phyloP scores from a whole-genome alignment of 148 eudicot species.

The Rhododendron simsii region DNA sequence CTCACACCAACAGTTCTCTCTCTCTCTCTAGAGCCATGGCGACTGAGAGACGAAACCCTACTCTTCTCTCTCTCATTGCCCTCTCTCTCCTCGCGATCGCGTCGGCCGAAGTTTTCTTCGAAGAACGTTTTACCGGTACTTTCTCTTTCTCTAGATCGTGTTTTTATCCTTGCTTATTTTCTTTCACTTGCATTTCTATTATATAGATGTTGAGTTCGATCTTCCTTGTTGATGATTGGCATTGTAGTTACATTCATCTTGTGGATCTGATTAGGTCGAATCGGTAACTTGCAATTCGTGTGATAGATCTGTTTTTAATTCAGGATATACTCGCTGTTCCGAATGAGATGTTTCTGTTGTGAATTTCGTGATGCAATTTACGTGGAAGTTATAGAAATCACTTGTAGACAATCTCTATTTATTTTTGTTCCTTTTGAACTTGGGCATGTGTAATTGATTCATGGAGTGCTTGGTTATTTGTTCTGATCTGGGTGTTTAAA shows the following conservation, averaged over 20 bases:
- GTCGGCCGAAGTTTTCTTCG: conserved; percentile 71
- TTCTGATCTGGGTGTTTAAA: background rate
- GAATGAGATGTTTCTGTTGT: background rate
- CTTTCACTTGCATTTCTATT: background rate
- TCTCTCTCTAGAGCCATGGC: conserved; percentile 42
- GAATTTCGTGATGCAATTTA: background rate
- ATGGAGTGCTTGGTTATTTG: background rate
- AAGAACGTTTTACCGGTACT: conserved; percentile 78
- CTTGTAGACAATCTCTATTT: background rate
- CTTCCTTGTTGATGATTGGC: background rate
- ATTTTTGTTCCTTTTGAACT: background rate
- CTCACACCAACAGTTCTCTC: background rate
- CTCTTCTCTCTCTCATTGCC: conserved; percentile 41
- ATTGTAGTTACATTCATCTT: background rate
- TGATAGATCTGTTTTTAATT: conserved; percentile 7
- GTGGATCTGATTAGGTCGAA: conserved; percentile 16
- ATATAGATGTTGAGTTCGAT: background rate
- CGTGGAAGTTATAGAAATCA: background rate
- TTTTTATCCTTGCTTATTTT: background rate
- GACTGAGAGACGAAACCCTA: conserved; percentile 48
- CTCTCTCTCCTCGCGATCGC: conserved; percentile 55
- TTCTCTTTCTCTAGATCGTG: background rate
- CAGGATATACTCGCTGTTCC: background rate
- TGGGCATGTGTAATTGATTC: background rate
- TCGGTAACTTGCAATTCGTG: background rate